Conservation (phyloP, 495 filamentous ascomycete genomes). For the Hypoxylon trugodes region DNA sequence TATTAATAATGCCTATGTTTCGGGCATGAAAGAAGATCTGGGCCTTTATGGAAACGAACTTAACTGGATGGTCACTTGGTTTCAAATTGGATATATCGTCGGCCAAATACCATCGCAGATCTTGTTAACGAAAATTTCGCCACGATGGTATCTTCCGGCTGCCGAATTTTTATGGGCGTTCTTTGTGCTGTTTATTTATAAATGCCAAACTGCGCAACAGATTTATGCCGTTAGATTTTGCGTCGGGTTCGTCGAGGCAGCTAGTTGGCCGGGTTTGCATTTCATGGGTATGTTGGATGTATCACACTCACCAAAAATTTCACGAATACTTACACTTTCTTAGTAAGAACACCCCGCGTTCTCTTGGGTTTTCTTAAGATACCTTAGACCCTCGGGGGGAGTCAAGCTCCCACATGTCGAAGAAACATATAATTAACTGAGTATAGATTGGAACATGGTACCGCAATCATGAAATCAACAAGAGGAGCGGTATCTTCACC, state of each 20-base stretch:
- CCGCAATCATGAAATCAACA: conserved; percentile 48
- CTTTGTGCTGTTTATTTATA: conserved; percentile 27
- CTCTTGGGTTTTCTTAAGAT: no score
- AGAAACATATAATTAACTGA: not conserved
- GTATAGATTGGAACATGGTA: conserved; percentile 49
- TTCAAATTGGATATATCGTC: conserved; percentile 23
- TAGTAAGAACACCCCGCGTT: not conserved
- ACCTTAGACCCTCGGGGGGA: no score
- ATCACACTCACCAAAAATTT: not conserved
- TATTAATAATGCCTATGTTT: conserved; percentile 47
- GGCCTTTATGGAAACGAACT: conserved; percentile 45
- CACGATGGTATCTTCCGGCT: conserved; percentile 29
- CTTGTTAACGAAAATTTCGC: conserved; percentile 28
- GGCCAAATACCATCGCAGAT: conserved; percentile 29
- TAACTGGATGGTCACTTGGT: conserved; percentile 21
- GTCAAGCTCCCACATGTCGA: not conserved
- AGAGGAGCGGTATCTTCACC: conserved; percentile 42
- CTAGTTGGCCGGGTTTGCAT: conserved; percentile 5
- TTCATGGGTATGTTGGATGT: not conserved
- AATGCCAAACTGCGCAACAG: conserved; percentile 7
- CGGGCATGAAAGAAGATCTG: conserved; percentile 47
- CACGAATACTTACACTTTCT: not conserved
- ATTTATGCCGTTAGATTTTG: conserved; percentile 3
- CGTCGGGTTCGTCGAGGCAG: conserved; percentile 5
- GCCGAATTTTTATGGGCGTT: conserved; percentile 25